Evolutionary conservation across 495 filamentous ascomycete species (phyloP).

Genomic region (Trichoderma erinaceum): DNA sequence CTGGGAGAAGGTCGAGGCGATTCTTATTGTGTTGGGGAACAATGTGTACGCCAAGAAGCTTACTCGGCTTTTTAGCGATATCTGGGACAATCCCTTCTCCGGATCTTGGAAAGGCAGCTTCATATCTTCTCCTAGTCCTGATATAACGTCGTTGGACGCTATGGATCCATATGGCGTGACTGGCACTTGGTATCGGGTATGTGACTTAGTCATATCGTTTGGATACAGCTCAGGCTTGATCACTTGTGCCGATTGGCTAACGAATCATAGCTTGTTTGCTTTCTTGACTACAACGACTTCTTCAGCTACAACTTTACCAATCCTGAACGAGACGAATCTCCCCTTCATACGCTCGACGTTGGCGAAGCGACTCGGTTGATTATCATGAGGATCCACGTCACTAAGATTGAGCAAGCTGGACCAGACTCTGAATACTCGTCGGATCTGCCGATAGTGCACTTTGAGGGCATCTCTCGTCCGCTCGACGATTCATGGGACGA

Average conservation of each 20-base stretch:
- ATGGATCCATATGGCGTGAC: conserved; percentile 55
- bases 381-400: conserved; percentile 52
- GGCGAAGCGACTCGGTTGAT: conserved; percentile 60
- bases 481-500: conserved; percentile 53
- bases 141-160: conserved; percentile 35
- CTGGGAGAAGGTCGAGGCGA: conserved; percentile 65
- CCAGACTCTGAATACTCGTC: conserved; percentile 38
- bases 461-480: conserved; percentile 48
- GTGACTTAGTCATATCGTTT: conserved; percentile 17
- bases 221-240: conserved; percentile 15
- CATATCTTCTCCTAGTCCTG: conserved; percentile 22
- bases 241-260: not conserved
- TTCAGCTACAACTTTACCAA: conserved; percentile 54
- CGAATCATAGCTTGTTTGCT: conserved; percentile 40
- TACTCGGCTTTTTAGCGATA: conserved; percentile 35
- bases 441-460: conserved; percentile 51
- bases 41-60: conserved; percentile 46
- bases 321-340: conserved; percentile 26
- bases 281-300: conserved; percentile 57
- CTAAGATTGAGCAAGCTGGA: conserved; percentile 44
- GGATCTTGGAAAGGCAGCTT: conserved; percentile 48
- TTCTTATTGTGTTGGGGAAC: conserved; percentile 52
- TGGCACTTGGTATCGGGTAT: conserved; percentile 53
- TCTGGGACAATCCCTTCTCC: conserved; percentile 48
- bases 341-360: conserved; percentile 43